Base-by-base conservation (phyloP, 2,329 filamentous ascomycete genomes). In the Coniochaeta hoffmannii region DNA sequence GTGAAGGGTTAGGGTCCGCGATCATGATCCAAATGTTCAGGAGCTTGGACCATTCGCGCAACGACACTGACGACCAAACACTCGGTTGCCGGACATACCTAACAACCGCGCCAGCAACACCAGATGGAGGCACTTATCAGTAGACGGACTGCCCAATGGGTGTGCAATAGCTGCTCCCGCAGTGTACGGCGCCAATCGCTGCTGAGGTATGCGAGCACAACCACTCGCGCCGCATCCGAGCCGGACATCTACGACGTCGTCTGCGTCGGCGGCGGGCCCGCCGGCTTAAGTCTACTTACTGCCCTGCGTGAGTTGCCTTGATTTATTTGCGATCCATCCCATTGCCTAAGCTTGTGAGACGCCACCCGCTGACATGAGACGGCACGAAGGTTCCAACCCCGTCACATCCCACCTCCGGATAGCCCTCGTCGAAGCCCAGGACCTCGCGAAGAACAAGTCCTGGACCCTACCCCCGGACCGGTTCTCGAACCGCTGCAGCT, bases 401-500 rank as follows among this genome's bases (percentile, higher is more conserved):
- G 73, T 81, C 17, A 95, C 94, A 2, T 83, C 86, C 30, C 78
- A 84, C 59, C 83, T 99, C 26, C 89, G 87, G 64, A 81, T 97
- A 44, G 94, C 93, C 58, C 84, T 99, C 57, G 82, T 99, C 64
- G 94, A 99, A 76, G 87, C 87, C 34, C 92, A 97, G 72, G 87
- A 95, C 67, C 82, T 99, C 32, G 75, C 79, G 62, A 88, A 87
- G 64, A 79, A 82, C 53, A 81, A 81, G 52, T 73, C 80, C 24
- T 90, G 87, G 77, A 82, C 81, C 54, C 82, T 88, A 8, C 82
- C 85, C 2, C 70, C 81, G 7, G 81, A 82, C 53, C 78, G 83
- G 63, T 99, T 87, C 75, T 96, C 93, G 57, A 97, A 99, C 74
- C 86, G 94, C 66, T 96, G 93, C 74, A 96, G 90, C 75, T 97